Percentiles rank a stretch among this genome's conserved stretches.
These are phyloP conservation scores for Pilasporangium apinafurcum DNA, from an alignment of 352 stramenopile species.

Conservation along the genomic window DNA sequence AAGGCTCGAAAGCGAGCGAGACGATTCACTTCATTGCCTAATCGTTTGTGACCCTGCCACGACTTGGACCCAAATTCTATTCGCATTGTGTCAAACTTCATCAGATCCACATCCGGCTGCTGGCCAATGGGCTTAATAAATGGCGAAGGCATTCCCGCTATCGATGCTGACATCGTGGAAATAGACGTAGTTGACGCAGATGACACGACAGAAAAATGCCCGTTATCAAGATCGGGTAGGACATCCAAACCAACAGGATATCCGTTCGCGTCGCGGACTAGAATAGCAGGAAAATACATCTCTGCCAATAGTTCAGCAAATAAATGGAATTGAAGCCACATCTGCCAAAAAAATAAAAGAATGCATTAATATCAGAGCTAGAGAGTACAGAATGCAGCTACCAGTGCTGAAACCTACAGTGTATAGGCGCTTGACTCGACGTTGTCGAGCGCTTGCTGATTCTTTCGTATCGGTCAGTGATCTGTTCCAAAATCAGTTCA, in stretches of 20 bases:
- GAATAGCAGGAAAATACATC: slow-evolving; percentile 49
- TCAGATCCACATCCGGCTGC: slow-evolving; percentile 50
- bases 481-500: slow-evolving; percentile 6
- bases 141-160: no score
- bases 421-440: slow-evolving; percentile 51
- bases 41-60: slow-evolving; percentile 61
- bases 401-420: slow-evolving; percentile 28
- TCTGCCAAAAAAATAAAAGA: slow-evolving; percentile 19
- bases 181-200: slow-evolving; percentile 22
- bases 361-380: no score
- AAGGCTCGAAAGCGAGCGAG: slow-evolving; percentile 47
- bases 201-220: slow-evolving; percentile 15
- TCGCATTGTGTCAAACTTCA: slow-evolving; percentile 48
- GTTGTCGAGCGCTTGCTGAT: slow-evolving; percentile 25
- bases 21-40: slow-evolving; percentile 39
- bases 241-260: slow-evolving; percentile 4
- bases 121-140: no score
- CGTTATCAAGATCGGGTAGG: slow-evolving; percentile 10
- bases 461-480: slow-evolving; percentile 31
- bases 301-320: slow-evolving; percentile 64
- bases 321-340: slow-evolving; percentile 73
- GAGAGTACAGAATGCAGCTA: no score
- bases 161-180: neutral
- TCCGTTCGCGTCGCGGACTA: slow-evolving; percentile 20
- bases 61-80: slow-evolving; percentile 60